A percentile compares a stretch with the other conserved stretches of the same genome.
These are phyloP conservation scores for Candida dubliniensis DNA, from an alignment of 1,139 yeast genomes.

Conservation along the genomic window DNA sequence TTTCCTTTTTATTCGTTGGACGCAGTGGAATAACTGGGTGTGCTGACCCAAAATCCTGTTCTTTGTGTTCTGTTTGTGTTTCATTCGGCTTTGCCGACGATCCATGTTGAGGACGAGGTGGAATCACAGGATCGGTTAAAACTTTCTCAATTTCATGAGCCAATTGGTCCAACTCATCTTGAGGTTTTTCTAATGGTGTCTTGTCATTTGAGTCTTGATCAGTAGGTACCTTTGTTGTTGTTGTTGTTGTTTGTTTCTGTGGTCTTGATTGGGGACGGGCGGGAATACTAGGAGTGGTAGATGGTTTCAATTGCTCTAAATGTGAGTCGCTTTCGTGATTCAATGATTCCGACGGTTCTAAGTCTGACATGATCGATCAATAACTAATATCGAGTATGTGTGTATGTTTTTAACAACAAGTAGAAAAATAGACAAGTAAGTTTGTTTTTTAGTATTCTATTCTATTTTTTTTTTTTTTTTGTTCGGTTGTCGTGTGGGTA, in stretches of 20 bases:
- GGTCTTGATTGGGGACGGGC: constrained; percentile 2
- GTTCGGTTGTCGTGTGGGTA: too few relatives aligned
- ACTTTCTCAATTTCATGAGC: neutral
- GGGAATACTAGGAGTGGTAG: constrained; percentile 1
- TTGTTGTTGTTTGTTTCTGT: neutral
- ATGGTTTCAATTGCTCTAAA: neutral
- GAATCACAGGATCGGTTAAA: constrained; percentile 1
- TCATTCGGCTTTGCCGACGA: neutral
- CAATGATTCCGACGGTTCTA: neutral
- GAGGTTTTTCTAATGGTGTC: neutral
- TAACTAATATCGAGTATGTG: neutral
- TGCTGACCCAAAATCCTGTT: neutral
- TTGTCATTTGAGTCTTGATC: neutral
- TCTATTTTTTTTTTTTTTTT: neutral
- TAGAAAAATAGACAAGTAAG: neutral
- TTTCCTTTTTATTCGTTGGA: neutral
- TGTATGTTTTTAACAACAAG: neutral
- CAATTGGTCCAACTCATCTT: neutral
- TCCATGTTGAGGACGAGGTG: constrained; percentile 6
- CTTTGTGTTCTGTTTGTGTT: neutral
- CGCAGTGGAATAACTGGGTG: constrained; percentile 4
- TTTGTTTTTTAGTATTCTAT: neutral
- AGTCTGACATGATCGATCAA: neutral
- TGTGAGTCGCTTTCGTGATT: neutral
- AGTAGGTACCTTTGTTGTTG: neutral